Evolutionary conservation across 345 rosid genomes (phyloP), one percentile per base, ranked within the genome.

Genomic region (Rhodomyrtus tomentosa): DNA sequence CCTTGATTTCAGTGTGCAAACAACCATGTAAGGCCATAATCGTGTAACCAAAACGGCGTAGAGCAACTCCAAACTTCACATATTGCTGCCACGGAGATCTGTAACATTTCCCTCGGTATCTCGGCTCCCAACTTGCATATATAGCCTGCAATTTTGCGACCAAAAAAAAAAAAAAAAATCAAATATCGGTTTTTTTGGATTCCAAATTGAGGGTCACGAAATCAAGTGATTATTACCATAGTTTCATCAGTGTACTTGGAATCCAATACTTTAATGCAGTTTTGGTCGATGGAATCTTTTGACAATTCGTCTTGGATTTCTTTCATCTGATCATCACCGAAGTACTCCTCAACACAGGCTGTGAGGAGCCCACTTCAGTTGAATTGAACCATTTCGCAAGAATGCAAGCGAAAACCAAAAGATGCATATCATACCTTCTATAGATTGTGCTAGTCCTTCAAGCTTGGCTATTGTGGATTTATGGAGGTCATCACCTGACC

Each of bases 401-500:
- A 40, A 22, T 14, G 10, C 20, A 8, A 59, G 5, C 40, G 5
- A n/a, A 62, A 45, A 55, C 14, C 22, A 32, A 40, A 42, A 12
- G 18, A 81, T n/a, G 53, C 21, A 14, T 59, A 29, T 29, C 73
- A 51, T 87, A 94, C 98, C 96, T 90, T 93, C 92, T 25, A 95
- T 92, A 50, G 91, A 93, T 50, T 88, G 88, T n/a, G 96, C 95
- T 16, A 95, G 91, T 36, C 93, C 93, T 92, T 91, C 92, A 38
- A 95, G 93, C 90, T 94, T 95, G 84, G 81, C 84, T 1, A 91
- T 91, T 8, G 98, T 93, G 81, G 92, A 89, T 58, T 89, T 93
- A 48, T 94, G 96, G 50, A 95, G 95, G 88, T 95, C 96, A 86
- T 93, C 95, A 22, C 96, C 96, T 1, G 98, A 95, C 98, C 98